A percentile compares a stretch with the other conserved stretches of the same genome.
phyloP scores from a whole-genome alignment of 768 basidiomycete species.

The Nidularia pulvinata region DNA sequence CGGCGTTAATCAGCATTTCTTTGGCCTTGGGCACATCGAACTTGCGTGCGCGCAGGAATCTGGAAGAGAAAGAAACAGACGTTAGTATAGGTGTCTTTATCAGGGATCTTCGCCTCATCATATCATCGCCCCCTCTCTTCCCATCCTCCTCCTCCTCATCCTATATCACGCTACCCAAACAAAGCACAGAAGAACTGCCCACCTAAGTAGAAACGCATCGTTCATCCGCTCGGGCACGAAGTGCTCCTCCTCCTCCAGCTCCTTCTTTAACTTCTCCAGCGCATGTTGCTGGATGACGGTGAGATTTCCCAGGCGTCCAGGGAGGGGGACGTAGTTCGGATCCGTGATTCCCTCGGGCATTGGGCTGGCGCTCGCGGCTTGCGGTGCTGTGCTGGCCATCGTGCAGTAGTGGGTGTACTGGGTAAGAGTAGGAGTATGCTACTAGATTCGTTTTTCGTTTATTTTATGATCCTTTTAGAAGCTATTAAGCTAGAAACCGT shows the following conservation, averaged over 20 bases:
- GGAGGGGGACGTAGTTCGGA: constrained; percentile 31
- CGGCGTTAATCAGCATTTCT: not conserved
- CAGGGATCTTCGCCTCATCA: too few relatives aligned
- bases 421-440: too few relatives aligned
- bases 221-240: not conserved
- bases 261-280: not conserved
- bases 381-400: too few relatives aligned
- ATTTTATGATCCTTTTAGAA: too few relatives aligned
- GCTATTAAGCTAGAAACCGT: too few relatives aligned
- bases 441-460: too few relatives aligned
- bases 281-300: not conserved
- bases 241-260: not conserved
- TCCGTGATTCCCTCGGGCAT: constrained; percentile 62
- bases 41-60: not conserved
- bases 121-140: too few relatives aligned
- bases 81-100: not conserved
- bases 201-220: not conserved
- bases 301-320: not conserved
- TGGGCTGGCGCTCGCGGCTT: constrained; percentile 55
- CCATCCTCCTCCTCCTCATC: too few relatives aligned
- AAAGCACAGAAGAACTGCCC: not conserved
- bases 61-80: not conserved
- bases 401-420: too few relatives aligned
- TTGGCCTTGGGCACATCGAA: not conserved
- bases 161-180: not conserved